Evolutionary conservation across 2,329 filamentous ascomycete genomes (phyloP).

Genomic region (Alternaria hordeiaustralica): DNA sequence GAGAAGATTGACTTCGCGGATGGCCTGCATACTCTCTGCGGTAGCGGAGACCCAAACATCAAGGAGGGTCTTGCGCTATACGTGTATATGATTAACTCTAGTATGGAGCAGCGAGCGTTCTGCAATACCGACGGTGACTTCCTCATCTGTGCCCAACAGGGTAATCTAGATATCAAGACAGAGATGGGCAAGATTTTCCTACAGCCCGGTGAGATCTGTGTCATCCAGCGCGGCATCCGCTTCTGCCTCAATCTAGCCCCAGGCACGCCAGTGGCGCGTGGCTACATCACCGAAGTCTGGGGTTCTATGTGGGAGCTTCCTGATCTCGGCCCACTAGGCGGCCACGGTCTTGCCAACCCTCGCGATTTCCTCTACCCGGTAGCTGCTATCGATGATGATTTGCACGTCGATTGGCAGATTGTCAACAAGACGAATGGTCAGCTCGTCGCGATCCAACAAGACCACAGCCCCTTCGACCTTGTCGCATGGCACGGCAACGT

Average conservation of each 20-base stretch:
- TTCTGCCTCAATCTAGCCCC: conserved; percentile 46
- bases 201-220: conserved; percentile 50
- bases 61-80: conserved; percentile 59
- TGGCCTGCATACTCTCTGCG: conserved; percentile 58
- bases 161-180: conserved; percentile 48
- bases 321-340: conserved; percentile 49
- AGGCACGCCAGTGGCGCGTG: conserved; percentile 42
- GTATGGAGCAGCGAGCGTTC: conserved; percentile 56
- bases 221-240: conserved; percentile 50
- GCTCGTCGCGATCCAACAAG: conserved; percentile 43
- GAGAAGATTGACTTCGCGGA: conserved; percentile 56
- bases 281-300: conserved; percentile 52
- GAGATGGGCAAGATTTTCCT: conserved; percentile 50
- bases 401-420: conserved; percentile 44
- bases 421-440: conserved; percentile 47
- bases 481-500: conserved; percentile 51
- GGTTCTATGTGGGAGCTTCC: conserved; percentile 51
- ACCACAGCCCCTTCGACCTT: conserved; percentile 54
- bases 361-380: conserved; percentile 49
- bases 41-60: conserved; percentile 59
- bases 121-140: conserved; percentile 54
- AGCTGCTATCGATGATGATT: conserved; percentile 46
- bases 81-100: conserved; percentile 56
- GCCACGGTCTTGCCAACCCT: conserved; percentile 50
- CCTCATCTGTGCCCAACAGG: conserved; percentile 46